Base-by-base conservation (phyloP, 495 filamentous ascomycete species). In the Hypoxylon trugodes region DNA sequence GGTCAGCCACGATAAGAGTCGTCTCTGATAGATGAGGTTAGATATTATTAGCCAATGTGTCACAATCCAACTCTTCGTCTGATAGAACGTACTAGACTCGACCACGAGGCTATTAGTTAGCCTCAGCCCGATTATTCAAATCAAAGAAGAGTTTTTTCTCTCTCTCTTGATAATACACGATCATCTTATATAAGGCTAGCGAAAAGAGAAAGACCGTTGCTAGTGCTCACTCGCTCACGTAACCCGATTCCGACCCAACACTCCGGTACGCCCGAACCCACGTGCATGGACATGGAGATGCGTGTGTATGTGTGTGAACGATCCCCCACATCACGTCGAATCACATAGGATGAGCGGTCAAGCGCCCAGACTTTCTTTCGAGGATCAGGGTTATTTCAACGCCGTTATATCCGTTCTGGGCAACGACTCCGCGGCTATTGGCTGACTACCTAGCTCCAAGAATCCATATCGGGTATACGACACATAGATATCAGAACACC, bases 221-320 rank as follows among this genome's bases (percentile, higher is more conserved):
- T 53, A 61, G 58, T 32, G 58, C 58, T 61, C 58, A 61, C 50
- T 30, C 22, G 47, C 61, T 65, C 54, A 54, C 54, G 61, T 48
- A 36, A 54, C 41, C 8, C 2, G 4, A 13, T 13, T 10, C 22
- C 46, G 62, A 66, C 62, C 62, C 62, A 60, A 45, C 37, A 52
- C 22, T 16, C 36, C 62, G 62, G 62, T 48, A 51, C 62, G 43
- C 30, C 62, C 62, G 62, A 66, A 66, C 56, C 55, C 62, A 66
- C 62, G 56, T 66, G 62, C 51, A 57, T 45, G 13, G 24, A 19
- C 36, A 4, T 4, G 25, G 4, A 22, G n/a, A n/a, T n/a, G n/a
- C n/a, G n/a, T n/a, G n/a, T n/a, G n/a, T n/a, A n/a, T n/a, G n/a
- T n/a, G n/a, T n/a, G n/a, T n/a, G n/a, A n/a, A n/a, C n/a, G n/a